Conservation (phyloP, 78 protist species). For the Dictyostelium intermedium region DNA sequence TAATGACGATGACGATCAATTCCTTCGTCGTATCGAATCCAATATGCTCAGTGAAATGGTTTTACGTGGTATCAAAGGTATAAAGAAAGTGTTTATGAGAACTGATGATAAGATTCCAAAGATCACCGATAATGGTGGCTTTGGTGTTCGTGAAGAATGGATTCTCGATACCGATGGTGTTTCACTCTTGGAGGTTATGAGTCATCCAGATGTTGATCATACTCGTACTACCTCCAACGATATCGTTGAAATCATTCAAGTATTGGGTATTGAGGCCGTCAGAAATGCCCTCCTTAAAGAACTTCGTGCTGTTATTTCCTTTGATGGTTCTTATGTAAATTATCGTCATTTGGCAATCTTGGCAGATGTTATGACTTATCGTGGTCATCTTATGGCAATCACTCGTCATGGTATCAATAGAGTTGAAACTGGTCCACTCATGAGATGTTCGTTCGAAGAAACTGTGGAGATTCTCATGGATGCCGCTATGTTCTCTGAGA, state of each 20-base stretch:
- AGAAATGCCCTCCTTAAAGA: conserved; percentile 93
- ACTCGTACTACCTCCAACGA: conserved; percentile 93
- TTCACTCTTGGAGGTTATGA: conserved; percentile 89
- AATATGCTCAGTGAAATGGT: conserved; percentile 84
- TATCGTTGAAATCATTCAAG: conserved; percentile 93
- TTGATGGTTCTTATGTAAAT: conserved; percentile 98
- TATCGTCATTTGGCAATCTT: conserved; percentile 98
- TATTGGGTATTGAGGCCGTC: conserved; percentile 99
- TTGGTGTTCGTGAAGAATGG: conserved; percentile 79
- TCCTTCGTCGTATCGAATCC: conserved; percentile 85
- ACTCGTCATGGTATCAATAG: conserved; percentile 99
- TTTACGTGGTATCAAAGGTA: conserved; percentile 91
- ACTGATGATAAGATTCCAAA: not conserved
- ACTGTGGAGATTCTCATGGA: conserved; percentile 97
- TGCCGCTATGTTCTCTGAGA: conserved; percentile 96
- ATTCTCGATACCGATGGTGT: conserved; percentile 95
- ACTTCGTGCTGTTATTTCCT: conserved; percentile 90
- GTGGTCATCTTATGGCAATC: conserved; percentile 97
- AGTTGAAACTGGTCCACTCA: conserved; percentile 83
- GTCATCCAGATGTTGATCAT: conserved; percentile 90
- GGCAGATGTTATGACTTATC: conserved; percentile 97
- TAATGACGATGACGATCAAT: conserved; percentile 66
- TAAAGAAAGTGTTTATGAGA: conserved; percentile 82
- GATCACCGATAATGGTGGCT: conserved; percentile 41
- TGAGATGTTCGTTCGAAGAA: conserved; percentile 98